Percentiles rank a stretch among this genome's conserved stretches.
phyloP scores from a whole-genome alignment of 2,329 filamentous ascomycete species.

The Sporothrix phasma region DNA sequence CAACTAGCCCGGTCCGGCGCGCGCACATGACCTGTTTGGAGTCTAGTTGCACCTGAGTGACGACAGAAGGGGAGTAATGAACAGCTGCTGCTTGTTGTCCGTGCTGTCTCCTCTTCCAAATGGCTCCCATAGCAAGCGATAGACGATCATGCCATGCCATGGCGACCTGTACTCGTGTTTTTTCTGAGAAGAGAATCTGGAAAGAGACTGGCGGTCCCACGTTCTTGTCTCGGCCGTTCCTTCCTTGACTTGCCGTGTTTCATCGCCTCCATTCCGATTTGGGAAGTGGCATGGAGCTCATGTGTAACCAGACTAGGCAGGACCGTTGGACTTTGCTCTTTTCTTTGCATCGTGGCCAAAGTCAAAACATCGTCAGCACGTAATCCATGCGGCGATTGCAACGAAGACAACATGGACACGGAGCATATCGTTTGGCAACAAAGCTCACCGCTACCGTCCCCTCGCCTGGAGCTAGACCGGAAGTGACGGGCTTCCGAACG shows the following conservation, averaged over 20 bases:
- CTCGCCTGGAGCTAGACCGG: background rate
- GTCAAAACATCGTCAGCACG: no score
- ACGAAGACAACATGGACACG: background rate
- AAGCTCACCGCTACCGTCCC: background rate
- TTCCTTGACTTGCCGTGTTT: conserved; percentile 4
- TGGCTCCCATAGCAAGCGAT: background rate
- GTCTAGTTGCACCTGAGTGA: background rate
- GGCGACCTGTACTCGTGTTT: background rate
- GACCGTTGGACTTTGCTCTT: no score
- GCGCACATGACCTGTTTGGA: background rate
- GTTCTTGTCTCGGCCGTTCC: background rate
- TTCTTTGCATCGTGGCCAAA: no score
- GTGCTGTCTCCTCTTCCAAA: background rate
- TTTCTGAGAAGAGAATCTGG: no score
- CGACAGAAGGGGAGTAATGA: background rate
- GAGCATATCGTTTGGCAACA: background rate
- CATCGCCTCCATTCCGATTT: conserved; percentile 12
- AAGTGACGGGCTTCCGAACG: background rate
- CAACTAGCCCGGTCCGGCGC: background rate
- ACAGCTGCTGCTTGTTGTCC: background rate
- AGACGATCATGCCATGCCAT: background rate
- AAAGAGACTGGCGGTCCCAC: no score
- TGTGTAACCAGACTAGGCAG: background rate
- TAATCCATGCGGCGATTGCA: background rate
- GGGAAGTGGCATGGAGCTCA: conserved; percentile 3